Percentiles rank a stretch among this genome's conserved stretches.
Conservation (phyloP, 225 moss, liverwort and hornwort species). For the Pseudisothecium myosuroides region DNA sequence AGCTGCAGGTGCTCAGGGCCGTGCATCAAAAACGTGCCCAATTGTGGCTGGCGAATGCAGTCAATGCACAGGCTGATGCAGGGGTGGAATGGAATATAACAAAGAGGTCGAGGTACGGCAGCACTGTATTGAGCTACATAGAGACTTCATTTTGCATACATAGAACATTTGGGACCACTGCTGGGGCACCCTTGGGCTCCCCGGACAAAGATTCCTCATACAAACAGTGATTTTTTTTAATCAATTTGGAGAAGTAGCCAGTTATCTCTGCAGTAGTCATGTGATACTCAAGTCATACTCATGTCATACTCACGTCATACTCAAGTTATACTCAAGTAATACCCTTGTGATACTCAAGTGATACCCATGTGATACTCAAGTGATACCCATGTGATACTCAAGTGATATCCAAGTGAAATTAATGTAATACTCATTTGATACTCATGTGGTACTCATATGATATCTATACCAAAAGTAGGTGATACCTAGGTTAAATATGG, state of each 20-base stretch:
- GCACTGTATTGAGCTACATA: background rate
- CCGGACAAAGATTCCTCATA: rapidly evolving
- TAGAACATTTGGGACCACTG: too few relatives aligned
- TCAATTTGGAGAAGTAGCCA: background rate
- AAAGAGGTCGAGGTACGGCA: background rate
- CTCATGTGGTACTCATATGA: background rate
- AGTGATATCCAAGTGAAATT: too few relatives aligned
- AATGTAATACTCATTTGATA: too few relatives aligned
- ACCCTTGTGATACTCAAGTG: too few relatives aligned
- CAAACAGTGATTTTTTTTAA: background rate
- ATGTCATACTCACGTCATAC: background rate
- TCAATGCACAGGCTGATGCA: background rate
- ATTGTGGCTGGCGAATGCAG: background rate
- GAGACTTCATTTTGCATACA: background rate
- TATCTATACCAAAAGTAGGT: background rate
- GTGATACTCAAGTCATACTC: background rate
- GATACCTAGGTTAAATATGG: background rate
- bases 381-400: background rate
- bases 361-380: background rate
- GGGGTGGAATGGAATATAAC: too few relatives aligned
- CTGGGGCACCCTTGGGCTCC: background rate
- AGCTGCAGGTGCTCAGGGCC: background rate
- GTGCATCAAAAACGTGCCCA: background rate
- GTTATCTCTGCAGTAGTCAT: background rate
- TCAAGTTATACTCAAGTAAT: background rate